Percentiles rank a stretch among this genome's conserved stretches.
Conservation (phyloP, 2,329 filamentous ascomycete species). For the Aspergillus sp. region DNA sequence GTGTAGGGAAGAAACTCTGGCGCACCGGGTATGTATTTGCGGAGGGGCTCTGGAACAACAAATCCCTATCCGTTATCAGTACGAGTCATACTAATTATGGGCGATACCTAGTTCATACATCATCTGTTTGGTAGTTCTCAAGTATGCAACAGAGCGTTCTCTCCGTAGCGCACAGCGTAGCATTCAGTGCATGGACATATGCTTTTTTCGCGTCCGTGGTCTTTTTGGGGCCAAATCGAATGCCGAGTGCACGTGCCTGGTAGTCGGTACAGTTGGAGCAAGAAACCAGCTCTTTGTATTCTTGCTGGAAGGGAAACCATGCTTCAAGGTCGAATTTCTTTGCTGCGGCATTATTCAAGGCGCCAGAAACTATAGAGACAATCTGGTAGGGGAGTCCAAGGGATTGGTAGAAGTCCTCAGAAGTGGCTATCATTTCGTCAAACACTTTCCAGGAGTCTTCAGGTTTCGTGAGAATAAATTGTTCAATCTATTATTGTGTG, state of each 20-base stretch:
- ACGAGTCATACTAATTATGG: slow-evolving; percentile 19
- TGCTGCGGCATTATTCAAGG: slow-evolving; percentile 81
- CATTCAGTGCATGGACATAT: slow-evolving; percentile 92
- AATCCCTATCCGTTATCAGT: slow-evolving; percentile 57
- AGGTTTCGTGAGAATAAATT: slow-evolving; percentile 78
- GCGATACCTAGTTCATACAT: slow-evolving; percentile 51
- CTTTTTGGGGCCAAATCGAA: slow-evolving; percentile 85
- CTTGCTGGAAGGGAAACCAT: slow-evolving; percentile 93
- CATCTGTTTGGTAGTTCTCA: slow-evolving; percentile 94
- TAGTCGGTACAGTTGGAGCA: slow-evolving; percentile 99
- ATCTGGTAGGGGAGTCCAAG: slow-evolving; percentile 87
- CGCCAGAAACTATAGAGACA: slow-evolving; percentile 92
- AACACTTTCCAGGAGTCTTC: slow-evolving; percentile 93
- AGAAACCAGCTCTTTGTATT: slow-evolving; percentile 97
- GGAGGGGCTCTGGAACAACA: slow-evolving; percentile 75
- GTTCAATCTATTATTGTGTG: slow-evolving; percentile 59
- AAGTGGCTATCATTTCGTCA: slow-evolving; percentile 85
- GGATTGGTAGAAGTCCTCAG: slow-evolving; percentile 93
- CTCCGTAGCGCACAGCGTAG: slow-evolving; percentile 86
- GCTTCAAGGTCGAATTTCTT: slow-evolving; percentile 98
- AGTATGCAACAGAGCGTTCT: slow-evolving; percentile 90
- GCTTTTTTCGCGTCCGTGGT: slow-evolving; percentile 83
- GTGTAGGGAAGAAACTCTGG: slow-evolving; percentile 87
- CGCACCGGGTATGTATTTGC: slow-evolving; percentile 85
- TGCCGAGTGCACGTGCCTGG: slow-evolving; percentile 90